Conservation (phyloP, 2,329 filamentous ascomycete species). For the Diaporthe helianthi region DNA sequence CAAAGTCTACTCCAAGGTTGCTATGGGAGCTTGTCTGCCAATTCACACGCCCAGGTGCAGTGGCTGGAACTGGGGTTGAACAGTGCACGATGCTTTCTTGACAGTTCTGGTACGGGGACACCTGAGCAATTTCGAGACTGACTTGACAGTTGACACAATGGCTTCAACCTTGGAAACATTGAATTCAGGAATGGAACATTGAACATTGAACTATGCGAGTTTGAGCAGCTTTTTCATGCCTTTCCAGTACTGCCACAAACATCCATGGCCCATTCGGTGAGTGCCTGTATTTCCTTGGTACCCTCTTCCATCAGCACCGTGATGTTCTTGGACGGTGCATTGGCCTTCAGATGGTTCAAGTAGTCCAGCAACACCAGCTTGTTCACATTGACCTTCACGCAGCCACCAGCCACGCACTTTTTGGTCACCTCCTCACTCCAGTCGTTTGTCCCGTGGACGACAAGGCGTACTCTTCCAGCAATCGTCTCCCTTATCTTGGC, state of each 20-base stretch:
- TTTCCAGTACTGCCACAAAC: slow-evolving; percentile 30
- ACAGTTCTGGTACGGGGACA: too few relatives aligned
- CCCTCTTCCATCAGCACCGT: slow-evolving; percentile 31
- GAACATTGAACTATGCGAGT: not conserved
- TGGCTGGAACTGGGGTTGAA: not conserved
- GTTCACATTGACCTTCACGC: slow-evolving; percentile 30
- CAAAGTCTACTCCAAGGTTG: too few relatives aligned
- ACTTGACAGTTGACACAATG: too few relatives aligned
- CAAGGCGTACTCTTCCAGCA: slow-evolving; percentile 19
- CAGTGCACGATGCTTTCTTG: not conserved
- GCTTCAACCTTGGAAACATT: too few relatives aligned
- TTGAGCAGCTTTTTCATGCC: not conserved
- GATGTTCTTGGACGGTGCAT: slow-evolving; percentile 22
- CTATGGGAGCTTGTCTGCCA: not conserved
- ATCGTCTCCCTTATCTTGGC: slow-evolving; percentile 17
- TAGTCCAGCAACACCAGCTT: slow-evolving; percentile 33
- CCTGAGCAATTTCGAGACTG: too few relatives aligned
- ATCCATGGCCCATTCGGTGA: slow-evolving; percentile 32
- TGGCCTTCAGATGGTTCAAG: slow-evolving; percentile 28
- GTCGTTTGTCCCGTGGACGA: slow-evolving; percentile 26
- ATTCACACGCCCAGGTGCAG: too few relatives aligned
- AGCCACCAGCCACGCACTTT: slow-evolving; percentile 24
- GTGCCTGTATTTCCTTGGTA: slow-evolving; percentile 30
- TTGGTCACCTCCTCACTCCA: slow-evolving; percentile 23
- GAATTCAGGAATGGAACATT: not conserved